These are phyloP conservation scores for Aspergillus melleus DNA, from an alignment of 2,329 filamentous ascomycete genomes.

Conservation along the genomic window DNA sequence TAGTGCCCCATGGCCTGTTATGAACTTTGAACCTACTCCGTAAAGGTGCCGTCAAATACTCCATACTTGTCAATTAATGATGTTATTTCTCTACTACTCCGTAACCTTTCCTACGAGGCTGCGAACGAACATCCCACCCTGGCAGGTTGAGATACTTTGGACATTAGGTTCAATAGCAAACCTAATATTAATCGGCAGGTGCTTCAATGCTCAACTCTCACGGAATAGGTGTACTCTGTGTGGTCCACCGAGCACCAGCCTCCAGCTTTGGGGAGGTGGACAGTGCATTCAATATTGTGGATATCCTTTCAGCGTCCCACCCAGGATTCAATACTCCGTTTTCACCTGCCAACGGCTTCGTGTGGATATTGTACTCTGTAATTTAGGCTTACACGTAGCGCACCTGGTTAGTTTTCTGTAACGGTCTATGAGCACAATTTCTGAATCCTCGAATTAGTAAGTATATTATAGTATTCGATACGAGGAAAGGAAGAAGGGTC, in stretches of 20 bases:
- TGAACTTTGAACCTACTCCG: not conserved
- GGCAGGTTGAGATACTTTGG: not conserved
- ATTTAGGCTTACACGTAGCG: not conserved
- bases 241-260: not conserved
- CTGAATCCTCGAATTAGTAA: too few species aligned
- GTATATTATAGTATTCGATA: too few species aligned
- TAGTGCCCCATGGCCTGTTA: not conserved
- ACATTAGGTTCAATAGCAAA: not conserved
- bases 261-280: not conserved
- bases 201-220: not conserved
- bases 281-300: not conserved
- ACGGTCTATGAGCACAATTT: too few species aligned
- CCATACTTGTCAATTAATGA: not conserved
- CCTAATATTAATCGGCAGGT: not conserved
- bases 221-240: too few species aligned
- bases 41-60: not conserved
- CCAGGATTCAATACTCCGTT: not conserved
- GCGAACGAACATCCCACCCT: not conserved
- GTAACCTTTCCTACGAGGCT: not conserved
- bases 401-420: not conserved
- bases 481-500: too few species aligned
- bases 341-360: not conserved
- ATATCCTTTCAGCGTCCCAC: not conserved
- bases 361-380: not conserved
- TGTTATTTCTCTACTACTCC: not conserved